Evolutionary conservation across 1,284 basidiomycete genomes (phyloP).

Genomic region (Butyriboletus appendiculatus): DNA sequence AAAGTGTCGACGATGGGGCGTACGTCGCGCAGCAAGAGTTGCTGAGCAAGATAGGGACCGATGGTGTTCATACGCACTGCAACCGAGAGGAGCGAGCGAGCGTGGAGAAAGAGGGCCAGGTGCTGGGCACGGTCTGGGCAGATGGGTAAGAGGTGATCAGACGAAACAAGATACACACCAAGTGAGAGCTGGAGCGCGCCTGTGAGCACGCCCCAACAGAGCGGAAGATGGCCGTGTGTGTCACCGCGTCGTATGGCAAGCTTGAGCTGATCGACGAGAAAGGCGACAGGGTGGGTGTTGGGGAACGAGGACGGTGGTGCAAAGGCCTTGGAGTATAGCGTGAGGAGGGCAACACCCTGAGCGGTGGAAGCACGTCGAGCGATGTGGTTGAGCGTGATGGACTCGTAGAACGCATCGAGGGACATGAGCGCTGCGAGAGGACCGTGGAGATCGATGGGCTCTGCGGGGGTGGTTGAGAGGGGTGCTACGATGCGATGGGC

Average conservation of each 20-base stretch:
- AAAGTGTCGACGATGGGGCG: conserved; percentile 63
- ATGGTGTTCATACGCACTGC: conserved; percentile 90
- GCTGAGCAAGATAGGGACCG: conserved; percentile 93
- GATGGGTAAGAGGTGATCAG: not conserved
- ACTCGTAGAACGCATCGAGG: conserved; percentile 81
- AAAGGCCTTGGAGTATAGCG: conserved; percentile 85
- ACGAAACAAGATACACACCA: conserved; percentile 47
- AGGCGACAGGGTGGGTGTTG: conserved; percentile 3
- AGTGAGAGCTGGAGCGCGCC: conserved; percentile 74
- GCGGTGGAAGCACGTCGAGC: conserved; percentile 85
- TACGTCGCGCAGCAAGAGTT: conserved; percentile 77
- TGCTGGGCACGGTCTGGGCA: conserved; percentile 69
- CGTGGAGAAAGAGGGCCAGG: conserved; percentile 92
- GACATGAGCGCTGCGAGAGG: conserved; percentile 46
- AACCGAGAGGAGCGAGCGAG: conserved; percentile 86
- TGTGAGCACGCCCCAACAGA: conserved; percentile 89
- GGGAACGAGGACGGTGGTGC: conserved; percentile 44
- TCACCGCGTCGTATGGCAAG: conserved; percentile 61
- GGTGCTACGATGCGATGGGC: conserved; percentile 52
- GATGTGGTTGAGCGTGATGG: conserved; percentile 89
- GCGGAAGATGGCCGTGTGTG: conserved; percentile 80
- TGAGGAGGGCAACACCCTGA: conserved; percentile 92
- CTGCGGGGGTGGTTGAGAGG: conserved; percentile 16
- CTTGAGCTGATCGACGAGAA: conserved; percentile 69
- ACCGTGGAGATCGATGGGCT: conserved; percentile 22